phyloP scores from a whole-genome alignment of 192 early-diverging fungal genomes.

The Chytriomyces sp. region DNA sequence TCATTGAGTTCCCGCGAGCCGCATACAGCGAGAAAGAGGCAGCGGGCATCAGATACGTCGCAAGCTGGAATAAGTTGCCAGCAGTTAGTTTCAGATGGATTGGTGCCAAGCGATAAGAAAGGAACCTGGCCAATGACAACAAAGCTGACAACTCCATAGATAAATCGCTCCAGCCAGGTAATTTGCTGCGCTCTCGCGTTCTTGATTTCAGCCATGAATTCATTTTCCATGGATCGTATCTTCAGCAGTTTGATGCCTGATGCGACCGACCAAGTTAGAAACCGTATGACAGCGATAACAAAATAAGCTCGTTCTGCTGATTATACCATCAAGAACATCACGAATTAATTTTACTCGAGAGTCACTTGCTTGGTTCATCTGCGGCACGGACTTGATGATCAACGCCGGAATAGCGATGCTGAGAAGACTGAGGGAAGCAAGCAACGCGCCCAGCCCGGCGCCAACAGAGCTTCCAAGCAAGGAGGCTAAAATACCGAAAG shows the following conservation, averaged over 20 bases:
- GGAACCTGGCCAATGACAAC: conserved; percentile 34
- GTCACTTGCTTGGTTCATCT: conserved; percentile 23
- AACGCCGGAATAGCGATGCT: too few relatives aligned
- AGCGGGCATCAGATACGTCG: conserved; percentile 14
- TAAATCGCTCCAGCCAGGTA: background rate
- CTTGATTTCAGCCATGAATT: conserved; percentile 26
- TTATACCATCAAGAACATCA: conserved; percentile 40
- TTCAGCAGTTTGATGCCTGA: conserved; percentile 45
- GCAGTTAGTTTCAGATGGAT: too few relatives aligned
- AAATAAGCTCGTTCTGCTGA: too few relatives aligned
- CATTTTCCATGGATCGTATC: conserved; percentile 1
- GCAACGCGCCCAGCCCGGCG: conserved; percentile 14
- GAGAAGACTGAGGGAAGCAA: background rate
- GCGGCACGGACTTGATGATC: conserved; percentile 16
- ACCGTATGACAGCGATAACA: too few relatives aligned
- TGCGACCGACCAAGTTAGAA: background rate
- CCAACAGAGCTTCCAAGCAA: conserved; percentile 31
- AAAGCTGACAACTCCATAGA: conserved; percentile 30
- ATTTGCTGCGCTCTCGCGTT: conserved; percentile 23
- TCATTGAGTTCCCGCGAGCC: background rate
- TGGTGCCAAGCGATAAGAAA: too few relatives aligned
- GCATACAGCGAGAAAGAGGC: conserved; percentile 36
- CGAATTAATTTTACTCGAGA: conserved; percentile 40
- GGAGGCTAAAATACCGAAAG: conserved; percentile 12
- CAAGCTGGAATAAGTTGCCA: too few relatives aligned